Conservation (phyloP, 179 eudicot species). For the Sideroxylon spinosum region DNA sequence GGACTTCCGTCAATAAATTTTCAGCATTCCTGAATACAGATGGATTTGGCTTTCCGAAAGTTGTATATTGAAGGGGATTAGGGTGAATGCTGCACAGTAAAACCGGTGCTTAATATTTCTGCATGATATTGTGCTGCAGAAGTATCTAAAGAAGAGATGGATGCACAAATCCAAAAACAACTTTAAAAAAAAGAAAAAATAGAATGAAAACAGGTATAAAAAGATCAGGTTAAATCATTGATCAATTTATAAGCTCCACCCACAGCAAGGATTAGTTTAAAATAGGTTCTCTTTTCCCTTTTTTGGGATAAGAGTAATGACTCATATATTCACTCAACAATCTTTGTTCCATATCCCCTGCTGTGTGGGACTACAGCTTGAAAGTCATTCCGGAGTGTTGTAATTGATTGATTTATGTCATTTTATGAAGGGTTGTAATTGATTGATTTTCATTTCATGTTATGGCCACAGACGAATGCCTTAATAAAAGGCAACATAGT, state of each 20-base stretch:
- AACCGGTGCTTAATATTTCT: slow-evolving; percentile 1
- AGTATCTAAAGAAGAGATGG: neutral
- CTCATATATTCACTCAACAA: neutral
- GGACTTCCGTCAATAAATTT: slow-evolving; percentile 39
- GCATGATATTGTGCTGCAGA: neutral
- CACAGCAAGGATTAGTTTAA: neutral
- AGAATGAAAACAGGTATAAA: neutral
- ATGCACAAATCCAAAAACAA: neutral
- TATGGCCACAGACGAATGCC: neutral
- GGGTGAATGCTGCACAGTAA: slow-evolving; percentile 67
- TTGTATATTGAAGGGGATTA: slow-evolving; percentile 66
- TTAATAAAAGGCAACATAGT: no score
- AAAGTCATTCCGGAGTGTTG: neutral
- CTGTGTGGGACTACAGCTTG: neutral
- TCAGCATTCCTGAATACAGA: slow-evolving; percentile 84
- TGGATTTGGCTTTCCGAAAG: slow-evolving; percentile 88
- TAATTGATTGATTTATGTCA: neutral
- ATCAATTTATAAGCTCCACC: slow-evolving; percentile 2
- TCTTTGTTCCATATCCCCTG: neutral
- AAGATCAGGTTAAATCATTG: neutral
- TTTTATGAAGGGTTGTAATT: neutral
- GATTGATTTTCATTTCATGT: neutral
- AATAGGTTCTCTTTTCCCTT: neutral
- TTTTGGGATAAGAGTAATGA: neutral
- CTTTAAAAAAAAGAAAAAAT: neutral